Conservation (phyloP, 1,139 yeast species). For the Oligophagozyma castellii region DNA sequence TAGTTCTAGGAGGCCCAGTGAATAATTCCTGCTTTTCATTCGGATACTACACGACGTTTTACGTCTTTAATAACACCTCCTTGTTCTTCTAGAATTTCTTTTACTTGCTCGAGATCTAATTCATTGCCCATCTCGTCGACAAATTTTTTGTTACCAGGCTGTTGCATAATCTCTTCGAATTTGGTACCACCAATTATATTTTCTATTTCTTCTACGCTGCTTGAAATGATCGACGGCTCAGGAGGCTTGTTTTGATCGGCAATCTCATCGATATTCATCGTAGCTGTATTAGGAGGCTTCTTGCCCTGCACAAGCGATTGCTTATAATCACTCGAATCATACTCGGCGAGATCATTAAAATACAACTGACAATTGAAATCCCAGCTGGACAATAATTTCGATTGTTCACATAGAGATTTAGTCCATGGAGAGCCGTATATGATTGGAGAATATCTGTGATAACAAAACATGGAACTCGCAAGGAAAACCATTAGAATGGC, state of each 20-base stretch:
- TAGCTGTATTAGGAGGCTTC: no score
- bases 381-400: constrained; percentile 56
- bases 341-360: constrained; percentile 14
- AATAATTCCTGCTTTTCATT: no score
- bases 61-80: constrained; percentile 16
- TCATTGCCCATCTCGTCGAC: constrained; percentile 19
- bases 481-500: constrained; percentile 37
- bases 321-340: no score
- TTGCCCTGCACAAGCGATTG: no score
- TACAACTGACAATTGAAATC: constrained; percentile 69
- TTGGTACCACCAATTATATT: no score
- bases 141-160: constrained; percentile 12
- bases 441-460: constrained; percentile 53
- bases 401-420: constrained; percentile 42
- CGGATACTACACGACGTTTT: constrained; percentile 6
- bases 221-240: no score
- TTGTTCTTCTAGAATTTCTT: constrained; percentile 10
- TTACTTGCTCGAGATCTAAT: constrained; percentile 14
- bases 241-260: no score
- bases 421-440: constrained; percentile 78
- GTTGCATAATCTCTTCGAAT: neutral
- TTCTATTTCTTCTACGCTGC: no score
- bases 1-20: no score
- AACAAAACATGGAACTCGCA: constrained; percentile 40
- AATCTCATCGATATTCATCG: no score